Percentiles rank a stretch among this genome's conserved stretches.
Conservation (phyloP, 2,329 filamentous ascomycete species). For the Neurospora sp. region DNA sequence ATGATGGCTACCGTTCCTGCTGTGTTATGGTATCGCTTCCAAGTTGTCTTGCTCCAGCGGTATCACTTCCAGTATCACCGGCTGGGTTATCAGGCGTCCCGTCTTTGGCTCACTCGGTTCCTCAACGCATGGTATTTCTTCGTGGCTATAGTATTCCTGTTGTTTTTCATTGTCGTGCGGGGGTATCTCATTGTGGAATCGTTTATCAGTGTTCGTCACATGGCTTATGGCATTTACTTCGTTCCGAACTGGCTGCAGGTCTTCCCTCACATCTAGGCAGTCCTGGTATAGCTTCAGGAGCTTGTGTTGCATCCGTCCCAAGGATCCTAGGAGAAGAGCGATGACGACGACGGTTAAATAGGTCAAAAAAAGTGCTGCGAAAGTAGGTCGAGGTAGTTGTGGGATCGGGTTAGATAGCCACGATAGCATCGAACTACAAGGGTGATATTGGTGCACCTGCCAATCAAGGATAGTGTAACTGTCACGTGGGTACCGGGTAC, state of each 20-base stretch:
- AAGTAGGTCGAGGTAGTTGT: background rate
- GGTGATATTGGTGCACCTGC: background rate
- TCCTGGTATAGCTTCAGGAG: background rate
- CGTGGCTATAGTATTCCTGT: background rate
- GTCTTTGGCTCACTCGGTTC: background rate
- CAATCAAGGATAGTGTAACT: background rate
- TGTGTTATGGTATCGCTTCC: background rate
- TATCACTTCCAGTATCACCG: background rate
- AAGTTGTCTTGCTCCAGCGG: background rate
- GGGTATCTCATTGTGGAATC: background rate
- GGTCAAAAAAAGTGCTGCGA: too few species aligned
- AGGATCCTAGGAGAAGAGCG: background rate
- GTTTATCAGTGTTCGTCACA: background rate
- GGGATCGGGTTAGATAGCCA: background rate
- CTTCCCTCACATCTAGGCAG: background rate
- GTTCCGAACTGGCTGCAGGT: background rate
- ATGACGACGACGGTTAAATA: too few species aligned
- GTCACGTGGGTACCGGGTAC: background rate
- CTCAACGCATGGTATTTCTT: background rate
- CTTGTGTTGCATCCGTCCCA: background rate
- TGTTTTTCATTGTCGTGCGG: background rate
- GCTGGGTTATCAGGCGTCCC: background rate
- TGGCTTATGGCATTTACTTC: background rate
- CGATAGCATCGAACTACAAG: background rate
- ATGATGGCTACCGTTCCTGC: background rate